Percentiles rank a stretch among this genome's conserved stretches.
These are phyloP conservation scores for Biscogniauxia marginata DNA, from an alignment of 2,329 filamentous ascomycete genomes.

Conservation along the genomic window DNA sequence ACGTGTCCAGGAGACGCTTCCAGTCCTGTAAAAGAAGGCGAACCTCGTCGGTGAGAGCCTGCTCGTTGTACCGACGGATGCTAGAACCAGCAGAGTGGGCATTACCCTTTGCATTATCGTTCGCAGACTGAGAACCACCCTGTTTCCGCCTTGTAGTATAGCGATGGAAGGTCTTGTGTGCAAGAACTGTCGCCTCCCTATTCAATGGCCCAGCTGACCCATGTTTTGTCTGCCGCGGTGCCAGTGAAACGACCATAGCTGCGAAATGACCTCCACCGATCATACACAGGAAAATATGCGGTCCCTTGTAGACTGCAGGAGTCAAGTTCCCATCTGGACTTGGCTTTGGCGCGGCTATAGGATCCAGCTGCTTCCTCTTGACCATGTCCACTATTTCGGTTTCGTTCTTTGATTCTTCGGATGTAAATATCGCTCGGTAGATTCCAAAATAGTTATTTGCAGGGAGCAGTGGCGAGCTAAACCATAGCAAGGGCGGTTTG, in stretches of 20 bases:
- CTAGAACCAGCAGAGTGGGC: conserved; percentile 92
- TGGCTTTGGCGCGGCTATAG: conserved; percentile 53
- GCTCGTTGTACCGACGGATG: conserved; percentile 90
- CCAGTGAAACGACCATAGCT: conserved; percentile 88
- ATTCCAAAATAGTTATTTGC: conserved; percentile 79
- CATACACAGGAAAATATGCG: conserved; percentile 96
- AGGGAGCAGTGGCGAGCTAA: conserved; percentile 72
- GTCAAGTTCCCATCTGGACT: conserved; percentile 58
- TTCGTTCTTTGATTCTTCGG: conserved; percentile 65
- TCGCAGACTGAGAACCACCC: conserved; percentile 90
- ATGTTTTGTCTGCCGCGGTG: conserved; percentile 73
- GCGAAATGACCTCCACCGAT: conserved; percentile 97
- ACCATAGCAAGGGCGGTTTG: conserved; percentile 81
- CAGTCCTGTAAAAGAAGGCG: conserved; percentile 78
- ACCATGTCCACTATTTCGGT: conserved; percentile 65
- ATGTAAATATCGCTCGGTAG: conserved; percentile 78
- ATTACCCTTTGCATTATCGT: conserved; percentile 88
- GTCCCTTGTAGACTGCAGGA: conserved; percentile 61
- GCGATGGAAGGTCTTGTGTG: conserved; percentile 96
- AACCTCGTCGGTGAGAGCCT: conserved; percentile 85
- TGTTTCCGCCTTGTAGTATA: conserved; percentile 97
- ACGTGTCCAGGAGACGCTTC: conserved; percentile 80
- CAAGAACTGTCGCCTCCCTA: conserved; percentile 81
- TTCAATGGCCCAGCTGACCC: conserved; percentile 68
- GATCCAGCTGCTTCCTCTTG: conserved; percentile 72